Base-by-base conservation (phyloP, 1,284 basidiomycete genomes). In the Leccinum olivaceoglutinosum region DNA sequence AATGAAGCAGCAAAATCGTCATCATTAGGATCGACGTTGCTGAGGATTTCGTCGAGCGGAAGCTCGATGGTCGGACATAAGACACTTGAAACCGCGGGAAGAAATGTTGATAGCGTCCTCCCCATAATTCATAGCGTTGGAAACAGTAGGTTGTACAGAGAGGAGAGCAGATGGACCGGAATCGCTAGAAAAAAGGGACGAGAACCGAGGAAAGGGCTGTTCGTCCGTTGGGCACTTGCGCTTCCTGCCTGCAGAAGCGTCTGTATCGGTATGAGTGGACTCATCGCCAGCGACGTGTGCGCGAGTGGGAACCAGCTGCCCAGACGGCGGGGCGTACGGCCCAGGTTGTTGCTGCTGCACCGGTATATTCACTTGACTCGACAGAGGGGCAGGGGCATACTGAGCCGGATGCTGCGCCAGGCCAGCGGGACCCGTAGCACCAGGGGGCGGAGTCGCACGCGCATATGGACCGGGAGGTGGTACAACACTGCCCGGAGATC, bases 61-160 rank as follows among this genome's bases (percentile, higher is more conserved):
- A 92, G 82, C 72, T 92, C 89, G 69, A 92, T 91, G 41, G 89
- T 92, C 1, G 90, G 90, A 11, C 89, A 85, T 16, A 82, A 73
- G 65, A 92, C 85, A 74, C 82, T 82, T 25, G 71, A 92, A 84
- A 44, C 79, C 77, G 65, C 85, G 83, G 18, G 78, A 72, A 59
- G 73, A 70, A 51, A 73, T 73, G 64, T 80, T 78, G 70, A 78
- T 81, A 69, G 85, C 79, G 59, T 85, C 88, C 74, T 91, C 89
- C 64, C 89, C 89, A 73, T 91, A 91, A 69, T 84, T 89, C 81
- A 88, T 83, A 62, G 80, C 74, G 66, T 80, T 88, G 73, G 86
- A 83, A 58, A 86, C 74, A 21, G 87, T 84, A 2, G 87, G 87
- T 49, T 85, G 79, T 2, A 85, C 79, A 7, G 5, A 6, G 69